Conservation (phyloP, 495 filamentous ascomycete genomes). For the Durotheca rogersii region DNA sequence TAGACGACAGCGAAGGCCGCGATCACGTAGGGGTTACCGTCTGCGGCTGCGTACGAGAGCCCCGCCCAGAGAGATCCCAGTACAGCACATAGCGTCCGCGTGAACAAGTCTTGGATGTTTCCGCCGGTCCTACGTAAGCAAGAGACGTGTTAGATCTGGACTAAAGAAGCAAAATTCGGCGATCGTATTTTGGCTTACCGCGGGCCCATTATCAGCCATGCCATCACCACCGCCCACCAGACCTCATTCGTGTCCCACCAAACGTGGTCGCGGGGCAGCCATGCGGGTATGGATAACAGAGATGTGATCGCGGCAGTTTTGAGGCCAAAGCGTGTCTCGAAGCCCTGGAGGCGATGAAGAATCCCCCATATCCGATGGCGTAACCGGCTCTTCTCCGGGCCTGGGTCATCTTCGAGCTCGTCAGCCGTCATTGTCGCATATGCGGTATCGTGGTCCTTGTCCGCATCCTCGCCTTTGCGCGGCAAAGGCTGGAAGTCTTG, state of each 20-base stretch:
- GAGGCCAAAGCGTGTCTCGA: constrained; percentile 58
- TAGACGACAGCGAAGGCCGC: constrained; percentile 57
- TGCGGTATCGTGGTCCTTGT: constrained; percentile 20
- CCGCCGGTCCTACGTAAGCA: constrained; percentile 50
- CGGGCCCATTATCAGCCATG: constrained; percentile 61
- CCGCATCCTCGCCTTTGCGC: constrained; percentile 27
- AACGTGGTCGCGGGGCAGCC: constrained; percentile 40
- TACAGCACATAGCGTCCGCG: constrained; percentile 46
- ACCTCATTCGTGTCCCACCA: constrained; percentile 57
- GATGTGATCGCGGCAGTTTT: constrained; percentile 54
- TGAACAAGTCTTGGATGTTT: constrained; percentile 55
- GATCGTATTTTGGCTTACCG: constrained; percentile 17
- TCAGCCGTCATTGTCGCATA: constrained; percentile 29
- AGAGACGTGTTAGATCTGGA: neutral
- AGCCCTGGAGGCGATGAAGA: constrained; percentile 56
- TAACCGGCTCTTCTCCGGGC: constrained; percentile 34
- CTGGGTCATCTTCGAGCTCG: constrained; percentile 24
- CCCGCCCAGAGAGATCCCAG: constrained; percentile 58
- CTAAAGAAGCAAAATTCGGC: neutral
- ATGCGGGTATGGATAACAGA: constrained; percentile 55
- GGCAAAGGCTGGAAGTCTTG: constrained; percentile 30
- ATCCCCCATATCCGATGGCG: constrained; percentile 50
- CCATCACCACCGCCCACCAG: constrained; percentile 60
- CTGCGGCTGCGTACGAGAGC: constrained; percentile 48
- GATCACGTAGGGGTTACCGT: constrained; percentile 56